These are phyloP conservation scores for Euphorbia lathyris DNA, from an alignment of 345 rosid species.

Conservation along the genomic window DNA sequence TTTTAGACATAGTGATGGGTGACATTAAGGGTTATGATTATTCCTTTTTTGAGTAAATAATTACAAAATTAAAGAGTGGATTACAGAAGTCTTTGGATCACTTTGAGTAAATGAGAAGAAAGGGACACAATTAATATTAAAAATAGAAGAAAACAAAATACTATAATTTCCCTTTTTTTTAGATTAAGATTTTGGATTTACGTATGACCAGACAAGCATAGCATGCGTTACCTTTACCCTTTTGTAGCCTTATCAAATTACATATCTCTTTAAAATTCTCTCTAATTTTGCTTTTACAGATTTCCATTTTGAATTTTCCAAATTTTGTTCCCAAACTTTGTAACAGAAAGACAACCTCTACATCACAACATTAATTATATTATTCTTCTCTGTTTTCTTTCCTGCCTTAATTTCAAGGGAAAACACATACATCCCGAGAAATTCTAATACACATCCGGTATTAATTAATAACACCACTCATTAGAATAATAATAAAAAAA, in stretches of 20 bases:
- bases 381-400: no score
- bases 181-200: slow-evolving; percentile 14
- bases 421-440: no score
- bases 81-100: neutral
- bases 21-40: no score
- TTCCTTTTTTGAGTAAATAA: neutral
- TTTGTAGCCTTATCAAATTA: neutral
- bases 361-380: neutral
- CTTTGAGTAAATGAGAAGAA: slow-evolving; percentile 19
- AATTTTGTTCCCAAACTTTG: slow-evolving; percentile 10
- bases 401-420: no score
- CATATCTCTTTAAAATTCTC: neutral
- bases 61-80: neutral
- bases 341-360: neutral
- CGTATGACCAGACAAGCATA: slow-evolving; percentile 14
- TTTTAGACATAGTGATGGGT: no score
- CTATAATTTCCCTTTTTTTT: no score
- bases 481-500: no score
- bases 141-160: neutral
- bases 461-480: no score
- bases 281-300: slow-evolving; percentile 9
- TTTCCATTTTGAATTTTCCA: slow-evolving; percentile 22
- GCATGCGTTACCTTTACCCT: slow-evolving; percentile 27
- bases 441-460: no score
- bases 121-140: neutral